A percentile compares a stretch with the other conserved stretches of the same genome.
Evolutionary conservation across 106 monocot genomes (phyloP).

Genomic region (Dendrobium catenatum): DNA sequence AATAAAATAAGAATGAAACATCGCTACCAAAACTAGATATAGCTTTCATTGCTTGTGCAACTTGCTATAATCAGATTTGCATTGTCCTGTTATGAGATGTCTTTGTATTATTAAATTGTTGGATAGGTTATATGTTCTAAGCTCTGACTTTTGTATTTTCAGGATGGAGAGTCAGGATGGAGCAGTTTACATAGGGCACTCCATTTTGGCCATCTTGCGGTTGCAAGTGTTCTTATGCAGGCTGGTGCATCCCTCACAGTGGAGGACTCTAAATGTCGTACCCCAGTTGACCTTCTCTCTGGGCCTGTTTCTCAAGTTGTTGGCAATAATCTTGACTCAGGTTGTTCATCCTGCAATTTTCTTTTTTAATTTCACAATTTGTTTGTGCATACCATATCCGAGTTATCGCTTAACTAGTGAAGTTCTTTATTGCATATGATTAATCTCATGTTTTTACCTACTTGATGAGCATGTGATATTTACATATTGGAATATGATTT

Average conservation of each 20-base stretch:
- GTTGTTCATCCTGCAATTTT: slow-evolving; percentile 21
- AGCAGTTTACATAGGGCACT: slow-evolving; percentile 95
- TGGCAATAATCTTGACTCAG: slow-evolving; percentile 52
- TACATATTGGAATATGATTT: neutral
- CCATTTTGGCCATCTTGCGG: slow-evolving; percentile 97
- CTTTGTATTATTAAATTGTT: neutral
- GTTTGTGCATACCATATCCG: neutral
- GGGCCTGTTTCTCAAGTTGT: slow-evolving; percentile 69
- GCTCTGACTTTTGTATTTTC: neutral
- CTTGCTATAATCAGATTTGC: neutral
- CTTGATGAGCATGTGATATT: neutral
- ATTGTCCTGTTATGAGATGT: neutral
- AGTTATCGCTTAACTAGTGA: neutral
- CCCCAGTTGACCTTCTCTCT: slow-evolving; percentile 91
- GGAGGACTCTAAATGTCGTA: slow-evolving; percentile 76
- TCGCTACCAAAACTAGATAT: neutral
- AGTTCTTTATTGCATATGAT: slow-evolving; percentile 1
- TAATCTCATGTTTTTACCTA: neutral
- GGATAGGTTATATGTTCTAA: neutral
- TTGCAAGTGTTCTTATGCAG: slow-evolving; percentile 81
- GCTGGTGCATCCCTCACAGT: slow-evolving; percentile 70
- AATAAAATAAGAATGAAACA: neutral
- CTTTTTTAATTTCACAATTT: neutral
- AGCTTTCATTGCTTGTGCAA: neutral
- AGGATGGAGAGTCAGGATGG: slow-evolving; percentile 99